Evolutionary conservation across 371 early-diverging fungal genomes (phyloP).

Genomic region (Zancudomyces culisetae): DNA sequence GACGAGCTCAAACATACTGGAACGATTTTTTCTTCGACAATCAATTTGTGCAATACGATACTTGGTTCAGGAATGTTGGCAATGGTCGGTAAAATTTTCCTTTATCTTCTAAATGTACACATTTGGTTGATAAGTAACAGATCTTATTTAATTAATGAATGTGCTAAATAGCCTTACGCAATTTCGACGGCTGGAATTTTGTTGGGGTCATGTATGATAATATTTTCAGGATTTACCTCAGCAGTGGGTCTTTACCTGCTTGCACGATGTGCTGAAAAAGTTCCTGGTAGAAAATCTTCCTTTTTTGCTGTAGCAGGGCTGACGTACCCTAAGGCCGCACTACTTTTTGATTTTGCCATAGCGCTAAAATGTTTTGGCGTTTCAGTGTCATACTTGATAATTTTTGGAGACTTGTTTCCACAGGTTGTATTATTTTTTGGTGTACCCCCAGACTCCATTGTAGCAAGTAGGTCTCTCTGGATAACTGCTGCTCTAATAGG

Average conservation of each 20-base stretch:
- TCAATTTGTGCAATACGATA: conserved; percentile 86
- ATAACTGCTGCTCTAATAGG: conserved; percentile 53
- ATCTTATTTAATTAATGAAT: too few species aligned
- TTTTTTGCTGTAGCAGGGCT: conserved; percentile 76
- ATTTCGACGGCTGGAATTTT: conserved; percentile 69
- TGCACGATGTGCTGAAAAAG: conserved; percentile 45
- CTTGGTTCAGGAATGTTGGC: conserved; percentile 93
- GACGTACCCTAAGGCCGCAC: conserved; percentile 78
- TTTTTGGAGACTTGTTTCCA: conserved; percentile 87
- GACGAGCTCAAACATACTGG: too few species aligned
- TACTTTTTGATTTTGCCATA: conserved; percentile 89
- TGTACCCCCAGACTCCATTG: conserved; percentile 6
- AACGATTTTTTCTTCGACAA: conserved; percentile 18
- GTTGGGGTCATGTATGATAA: conserved; percentile 57
- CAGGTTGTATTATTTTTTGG: conserved; percentile 30
- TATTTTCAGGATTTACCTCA: conserved; percentile 53
- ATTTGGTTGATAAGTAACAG: too few species aligned
- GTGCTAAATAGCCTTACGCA: conserved; percentile 41
- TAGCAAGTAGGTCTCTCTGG: conserved; percentile 62
- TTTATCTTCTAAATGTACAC: too few species aligned
- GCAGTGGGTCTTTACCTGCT: conserved; percentile 71
- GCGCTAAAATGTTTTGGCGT: conserved; percentile 99
- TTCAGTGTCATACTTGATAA: conserved; percentile 94
- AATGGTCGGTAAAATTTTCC: too few species aligned
- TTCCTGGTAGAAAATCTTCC: conserved; percentile 57